Percentiles rank a stretch among this genome's conserved stretches.
Conservation (phyloP, 1,139 yeast genomes). For the Geotrichum siamense region DNA sequence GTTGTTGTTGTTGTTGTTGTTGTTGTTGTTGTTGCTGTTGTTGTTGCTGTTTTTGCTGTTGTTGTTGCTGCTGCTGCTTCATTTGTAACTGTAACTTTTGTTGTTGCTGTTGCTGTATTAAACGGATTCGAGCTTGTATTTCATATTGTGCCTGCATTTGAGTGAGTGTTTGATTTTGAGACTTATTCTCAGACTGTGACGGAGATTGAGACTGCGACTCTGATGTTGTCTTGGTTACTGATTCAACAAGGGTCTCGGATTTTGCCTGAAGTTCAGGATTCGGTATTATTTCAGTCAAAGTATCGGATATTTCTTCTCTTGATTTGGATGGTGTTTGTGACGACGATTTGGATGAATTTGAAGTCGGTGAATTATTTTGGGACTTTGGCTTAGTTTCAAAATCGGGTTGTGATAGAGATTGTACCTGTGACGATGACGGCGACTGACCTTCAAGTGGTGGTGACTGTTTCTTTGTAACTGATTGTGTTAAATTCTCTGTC, state of each 20-base stretch:
- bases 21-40: not conserved
- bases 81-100: not conserved
- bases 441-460: too few relatives aligned
- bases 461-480: too few relatives aligned
- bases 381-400: too few relatives aligned
- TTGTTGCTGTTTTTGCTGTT: not conserved
- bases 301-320: too few relatives aligned
- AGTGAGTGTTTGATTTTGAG: slow-evolving; percentile 3
- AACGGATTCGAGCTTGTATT: slow-evolving; percentile 9
- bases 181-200: slow-evolving; percentile 9
- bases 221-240: slow-evolving; percentile 13
- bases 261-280: slow-evolving; percentile 3
- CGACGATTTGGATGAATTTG: too few relatives aligned
- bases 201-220: slow-evolving; percentile 17
- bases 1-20: slow-evolving; percentile 5
- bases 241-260: slow-evolving; percentile 2
- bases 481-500: too few relatives aligned
- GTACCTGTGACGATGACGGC: too few relatives aligned
- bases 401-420: too few relatives aligned
- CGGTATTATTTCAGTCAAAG: too few relatives aligned
- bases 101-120: not conserved
- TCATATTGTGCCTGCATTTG: slow-evolving; percentile 16
- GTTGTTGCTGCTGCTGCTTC: not conserved
- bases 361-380: too few relatives aligned
- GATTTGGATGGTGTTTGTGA: too few relatives aligned